Conservation (phyloP, 495 filamentous ascomycete species). For the Xylaria nigripes region DNA sequence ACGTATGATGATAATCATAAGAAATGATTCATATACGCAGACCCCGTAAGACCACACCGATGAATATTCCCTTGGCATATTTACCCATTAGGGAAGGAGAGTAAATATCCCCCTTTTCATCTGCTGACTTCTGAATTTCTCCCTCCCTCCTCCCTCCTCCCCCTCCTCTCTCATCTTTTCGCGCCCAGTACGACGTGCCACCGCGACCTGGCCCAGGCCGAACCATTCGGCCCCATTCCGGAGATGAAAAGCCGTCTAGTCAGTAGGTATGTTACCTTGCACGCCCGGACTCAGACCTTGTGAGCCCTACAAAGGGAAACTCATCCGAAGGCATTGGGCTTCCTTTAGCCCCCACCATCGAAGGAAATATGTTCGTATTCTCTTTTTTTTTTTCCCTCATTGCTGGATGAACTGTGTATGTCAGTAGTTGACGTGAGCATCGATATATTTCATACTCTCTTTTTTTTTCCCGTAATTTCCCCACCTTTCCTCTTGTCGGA, state of each 20-base stretch:
- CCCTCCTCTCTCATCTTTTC: neutral
- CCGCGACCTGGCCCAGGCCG: neutral
- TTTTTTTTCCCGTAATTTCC: too few species aligned
- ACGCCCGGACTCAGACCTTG: too few species aligned
- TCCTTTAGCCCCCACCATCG: too few species aligned
- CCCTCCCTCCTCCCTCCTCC: neutral
- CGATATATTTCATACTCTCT: too few species aligned
- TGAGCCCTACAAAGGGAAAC: neutral
- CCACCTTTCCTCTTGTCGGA: too few species aligned
- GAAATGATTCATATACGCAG: neutral
- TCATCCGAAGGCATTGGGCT: neutral
- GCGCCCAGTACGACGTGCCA: neutral
- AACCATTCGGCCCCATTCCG: constrained; percentile 1
- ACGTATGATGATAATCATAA: neutral
- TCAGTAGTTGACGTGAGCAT: too few species aligned
- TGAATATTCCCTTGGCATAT: neutral
- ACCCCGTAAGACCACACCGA: neutral
- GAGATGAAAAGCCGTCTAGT: neutral
- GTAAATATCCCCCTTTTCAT: neutral
- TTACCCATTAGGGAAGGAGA: neutral
- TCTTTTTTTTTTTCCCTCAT: too few species aligned
- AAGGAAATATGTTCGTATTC: too few species aligned
- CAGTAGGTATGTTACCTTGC: too few species aligned
- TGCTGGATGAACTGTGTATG: too few species aligned
- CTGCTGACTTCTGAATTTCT: neutral